Base-by-base conservation (phyloP, 371 early-diverging fungal species). In the Rhizopus delemar region DNA sequence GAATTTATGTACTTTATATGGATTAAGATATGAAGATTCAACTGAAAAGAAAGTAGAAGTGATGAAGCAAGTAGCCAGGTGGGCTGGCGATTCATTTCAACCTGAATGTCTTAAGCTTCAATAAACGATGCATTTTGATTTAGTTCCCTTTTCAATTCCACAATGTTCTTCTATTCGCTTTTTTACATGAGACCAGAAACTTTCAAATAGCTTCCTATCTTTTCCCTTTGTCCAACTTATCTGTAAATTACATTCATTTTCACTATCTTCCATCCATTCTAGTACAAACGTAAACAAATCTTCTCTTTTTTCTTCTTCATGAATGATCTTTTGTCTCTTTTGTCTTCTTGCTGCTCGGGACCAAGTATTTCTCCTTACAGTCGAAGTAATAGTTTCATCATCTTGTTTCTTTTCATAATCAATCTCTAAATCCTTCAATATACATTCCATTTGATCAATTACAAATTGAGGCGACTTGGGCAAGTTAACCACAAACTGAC, bases 71-170 rank as follows among this genome's bases (percentile, higher is more conserved):
- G 80, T 86, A 12, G 73, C 81, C 51, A 69, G 79, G 16, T 84
- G 81, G 81, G 80, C 81, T 0, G 87, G 87, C 4, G 87, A 86
- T 66, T 80, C 77, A 11, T 85, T 86, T 53, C 74, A 79, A 49
- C 68, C 77, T 31, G 73, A 73, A 15, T 77, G 81, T 55, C 51
- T 80, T n/a, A 75, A 76, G 55, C 59, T 80, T 31, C 61, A 68
- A 70, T 59, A 63, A 66, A 50, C 22, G 22, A 22, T 22, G 22
- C 33, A 68, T 38, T 60, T 53, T 9, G 46, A 65, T n/a, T 32
- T 45, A 46, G 38, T 61, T 54, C 76, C 79, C 41, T 63, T 56
- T 32, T 80, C 66, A 29, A 68, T 61, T 0, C 81, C 86, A 41
- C 82, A 84, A 31, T 68, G 62, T 60, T 86, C 80, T 39, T 87